Evolutionary conservation across 2,329 filamentous ascomycete species (phyloP), one percentile per base, ranked within the genome.

Genomic region (Gremmenia infestans): DNA sequence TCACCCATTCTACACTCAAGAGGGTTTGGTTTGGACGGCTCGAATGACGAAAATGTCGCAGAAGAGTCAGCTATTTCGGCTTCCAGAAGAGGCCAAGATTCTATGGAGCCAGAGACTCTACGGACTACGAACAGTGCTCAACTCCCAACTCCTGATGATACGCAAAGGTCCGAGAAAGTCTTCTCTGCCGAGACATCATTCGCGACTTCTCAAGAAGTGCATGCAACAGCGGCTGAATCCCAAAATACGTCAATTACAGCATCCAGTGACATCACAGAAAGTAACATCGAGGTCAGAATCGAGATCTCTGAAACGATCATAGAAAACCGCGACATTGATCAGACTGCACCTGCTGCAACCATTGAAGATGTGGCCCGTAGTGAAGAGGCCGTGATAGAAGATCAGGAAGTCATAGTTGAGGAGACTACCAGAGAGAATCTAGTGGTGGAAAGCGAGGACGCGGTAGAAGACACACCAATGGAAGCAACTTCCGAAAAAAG

Each of bases 121-220:
- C 22, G 9, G 22, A 32, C 2, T 23, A 11, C 19, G 11, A 45
- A 49, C 11, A 62, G 58, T 39, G 50, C 11, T 2, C 66, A 67
- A 51, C 57, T 67, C 22, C 63, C 61, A 46, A 67, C 65, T 2
- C 66, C 65, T n/a, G 62, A 64, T 51, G 59, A 60, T 50, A 68
- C 66, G 2, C 66, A 67, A 45, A 14, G 52, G 25, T 56, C 58
- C 5, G 39, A 58, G 36, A 54, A 52, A 37, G 11, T 55, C 2
- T 17, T 58, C 15, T 60, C 59, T 15, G 8, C 58, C 12, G 58
- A 61, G 15, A 35, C 43, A 14, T 63, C 60, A 5, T 60, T 63
- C 40, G 48, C 54, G 3, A 54, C 47, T 11, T 36, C 37, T 50
- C 25, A 36, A 35, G 50, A 43, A 19, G 6, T 23, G n/a, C 39